Conservation (phyloP, 805 yeast genomes). For the Yarrowia deformans region DNA sequence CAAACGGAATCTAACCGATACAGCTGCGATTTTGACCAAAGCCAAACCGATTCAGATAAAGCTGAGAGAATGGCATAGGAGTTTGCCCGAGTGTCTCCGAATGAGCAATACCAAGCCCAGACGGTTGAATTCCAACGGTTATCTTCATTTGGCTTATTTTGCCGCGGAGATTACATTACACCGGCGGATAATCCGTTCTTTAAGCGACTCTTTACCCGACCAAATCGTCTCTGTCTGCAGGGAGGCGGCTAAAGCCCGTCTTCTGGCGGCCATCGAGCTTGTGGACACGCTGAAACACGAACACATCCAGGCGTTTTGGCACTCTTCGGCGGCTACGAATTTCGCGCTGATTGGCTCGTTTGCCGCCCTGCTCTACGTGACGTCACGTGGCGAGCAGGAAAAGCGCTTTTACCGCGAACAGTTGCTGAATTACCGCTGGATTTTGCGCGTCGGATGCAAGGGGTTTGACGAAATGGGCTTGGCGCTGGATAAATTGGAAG, state of each 20-base stretch:
- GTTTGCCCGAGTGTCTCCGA: constrained; percentile 48
- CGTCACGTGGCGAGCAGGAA: constrained; percentile 58
- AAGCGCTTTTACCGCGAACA: constrained; percentile 75
- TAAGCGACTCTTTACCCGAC: constrained; percentile 55
- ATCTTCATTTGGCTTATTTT: constrained; percentile 82
- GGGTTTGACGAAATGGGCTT: constrained; percentile 80
- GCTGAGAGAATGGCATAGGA: constrained; percentile 50
- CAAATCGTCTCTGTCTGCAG: constrained; percentile 75
- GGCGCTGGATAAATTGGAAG: constrained; percentile 75
- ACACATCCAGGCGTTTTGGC: constrained; percentile 90
- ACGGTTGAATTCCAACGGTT: constrained; percentile 63
- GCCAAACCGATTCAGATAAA: constrained; percentile 65
- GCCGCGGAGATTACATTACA: constrained; percentile 90
- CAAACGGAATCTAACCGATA: constrained; percentile 60
- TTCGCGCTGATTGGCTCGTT: constrained; percentile 86
- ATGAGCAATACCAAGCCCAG: constrained; percentile 45
- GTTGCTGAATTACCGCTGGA: constrained; percentile 78
- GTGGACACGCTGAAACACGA: constrained; percentile 77
- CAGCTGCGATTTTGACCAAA: constrained; percentile 70
- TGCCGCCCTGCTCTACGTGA: constrained; percentile 79
- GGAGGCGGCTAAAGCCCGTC: constrained; percentile 82
- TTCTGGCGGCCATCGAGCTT: constrained; percentile 82
- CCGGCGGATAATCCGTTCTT: constrained; percentile 55
- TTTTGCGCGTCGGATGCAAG: constrained; percentile 73
- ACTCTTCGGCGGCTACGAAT: constrained; percentile 77